Base-by-base conservation (phyloP, 2,329 filamentous ascomycete genomes). In the Chrysoporthe puriensis region DNA sequence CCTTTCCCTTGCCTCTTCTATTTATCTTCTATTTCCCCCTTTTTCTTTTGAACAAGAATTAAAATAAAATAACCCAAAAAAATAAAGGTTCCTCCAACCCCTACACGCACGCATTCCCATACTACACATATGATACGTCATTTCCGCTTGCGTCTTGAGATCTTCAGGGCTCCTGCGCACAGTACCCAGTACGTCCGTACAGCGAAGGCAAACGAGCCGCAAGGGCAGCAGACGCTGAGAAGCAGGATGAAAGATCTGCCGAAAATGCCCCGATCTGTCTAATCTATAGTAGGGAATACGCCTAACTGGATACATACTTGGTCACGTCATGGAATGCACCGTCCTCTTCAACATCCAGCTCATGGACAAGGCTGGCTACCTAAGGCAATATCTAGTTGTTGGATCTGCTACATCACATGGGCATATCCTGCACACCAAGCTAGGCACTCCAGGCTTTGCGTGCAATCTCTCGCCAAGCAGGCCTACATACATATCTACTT, bases 181-280 rank as follows among this genome's bases (percentile, higher is more conserved):
- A 14, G 32, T 36, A 14, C 14, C 32, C 26, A 26, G 26, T 26
- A 26, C 26, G 26, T 26, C 26, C 26, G 26, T 26, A 40, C 34
- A 57, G 32, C 16, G 14, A n/a, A n/a, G 54, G 50, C 50, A 54
- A 16, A n/a, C 16, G 11, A 21, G 32, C 18, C 54, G n/a, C 16
- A 56, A 2, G 6, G 7, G 5, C 16, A 9, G 36, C 32, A 16
- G 26, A 40, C 32, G 54, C 26, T 18, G 54, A 40, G 32, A 3
- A 32, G 54, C 54, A 18, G 57, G 36, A 60, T 40, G 57, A 60
- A 60, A 26, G 57, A 60, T 60, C 40, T 60, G 26, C 57, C 57
- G 57, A 43, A 16, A 26, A 60, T 60, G n/a, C 40, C 18, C 40
- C 57, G 40, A 26, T 32, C 9, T 9, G n/a, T 26, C n/a, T 60